phyloP scores from a whole-genome alignment of 2,329 filamentous ascomycete genomes.

The Sclerotinia nivalis region DNA sequence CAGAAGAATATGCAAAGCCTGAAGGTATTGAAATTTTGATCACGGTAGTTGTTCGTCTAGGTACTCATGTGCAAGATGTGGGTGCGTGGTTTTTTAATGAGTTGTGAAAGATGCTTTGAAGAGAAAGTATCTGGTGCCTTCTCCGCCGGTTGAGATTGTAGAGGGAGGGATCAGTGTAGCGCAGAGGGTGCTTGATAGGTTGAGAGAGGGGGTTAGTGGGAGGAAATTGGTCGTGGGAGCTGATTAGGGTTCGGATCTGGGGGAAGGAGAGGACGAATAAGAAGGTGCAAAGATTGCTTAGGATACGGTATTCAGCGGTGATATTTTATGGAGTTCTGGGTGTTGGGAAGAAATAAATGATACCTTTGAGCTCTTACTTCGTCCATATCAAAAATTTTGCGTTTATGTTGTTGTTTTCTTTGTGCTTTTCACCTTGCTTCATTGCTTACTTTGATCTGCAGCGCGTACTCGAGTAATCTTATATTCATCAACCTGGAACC shows the following conservation, averaged over 20 bases:
- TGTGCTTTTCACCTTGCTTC: no score
- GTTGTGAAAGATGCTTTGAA: constrained; percentile 25
- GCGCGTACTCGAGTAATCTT: no score
- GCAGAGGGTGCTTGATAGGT: constrained; percentile 25
- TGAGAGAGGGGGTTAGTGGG: constrained; percentile 31
- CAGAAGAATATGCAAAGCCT: constrained; percentile 4
- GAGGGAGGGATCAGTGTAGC: constrained; percentile 24
- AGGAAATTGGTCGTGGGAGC: constrained; percentile 30
- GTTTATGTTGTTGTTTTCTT: background rate
- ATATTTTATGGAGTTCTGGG: no score
- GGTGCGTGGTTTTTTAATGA: constrained; percentile 30
- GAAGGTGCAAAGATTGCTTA: background rate
- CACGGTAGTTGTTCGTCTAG: background rate
- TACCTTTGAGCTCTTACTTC: no score
- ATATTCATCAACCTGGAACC: no score
- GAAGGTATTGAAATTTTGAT: constrained; percentile 25
- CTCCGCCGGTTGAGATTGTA: constrained; percentile 28
- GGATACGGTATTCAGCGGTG: no score
- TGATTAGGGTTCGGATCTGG: constrained; percentile 7
- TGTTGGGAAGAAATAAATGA: no score
- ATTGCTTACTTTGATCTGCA: no score
- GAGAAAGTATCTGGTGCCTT: constrained; percentile 24
- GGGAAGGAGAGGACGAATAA: background rate
- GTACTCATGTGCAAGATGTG: constrained; percentile 22
- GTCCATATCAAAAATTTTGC: background rate